Evolutionary conservation across 495 filamentous ascomycete species (phyloP).

Genomic region (Lasiosphaeriaceae sp.): DNA sequence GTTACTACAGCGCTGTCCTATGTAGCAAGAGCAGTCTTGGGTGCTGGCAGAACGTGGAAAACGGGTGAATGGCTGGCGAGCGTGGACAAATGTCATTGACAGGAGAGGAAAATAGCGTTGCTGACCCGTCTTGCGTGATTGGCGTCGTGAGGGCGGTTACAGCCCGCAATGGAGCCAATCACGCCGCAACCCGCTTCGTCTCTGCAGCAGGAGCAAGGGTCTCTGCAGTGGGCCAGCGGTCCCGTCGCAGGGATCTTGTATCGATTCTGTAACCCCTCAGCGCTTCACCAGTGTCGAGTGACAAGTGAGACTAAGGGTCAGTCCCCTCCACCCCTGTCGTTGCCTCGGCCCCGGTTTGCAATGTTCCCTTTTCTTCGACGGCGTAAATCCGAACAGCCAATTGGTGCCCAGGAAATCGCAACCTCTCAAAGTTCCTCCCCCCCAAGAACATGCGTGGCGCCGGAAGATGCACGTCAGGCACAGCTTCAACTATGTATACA

Average conservation of each 20-base stretch:
- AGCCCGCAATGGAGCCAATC: conserved; percentile 33
- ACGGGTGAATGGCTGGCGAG: not conserved
- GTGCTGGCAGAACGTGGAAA: not conserved
- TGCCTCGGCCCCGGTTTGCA: not conserved
- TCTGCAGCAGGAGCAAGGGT: conserved; percentile 19
- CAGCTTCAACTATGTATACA: not conserved
- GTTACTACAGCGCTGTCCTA: not conserved
- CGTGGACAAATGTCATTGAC: conserved; percentile 5
- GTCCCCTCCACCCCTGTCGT: not conserved
- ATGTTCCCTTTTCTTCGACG: not conserved
- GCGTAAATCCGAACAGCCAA: not conserved
- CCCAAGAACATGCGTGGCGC: not conserved
- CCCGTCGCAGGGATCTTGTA: conserved; percentile 17
- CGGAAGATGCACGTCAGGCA: not conserved
- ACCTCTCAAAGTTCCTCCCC: not conserved
- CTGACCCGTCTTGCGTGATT: conserved; percentile 32
- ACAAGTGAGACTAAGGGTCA: conserved; percentile 18
- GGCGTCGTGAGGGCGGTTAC: conserved; percentile 41
- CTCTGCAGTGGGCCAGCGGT: not conserved
- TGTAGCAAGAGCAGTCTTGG: not conserved
- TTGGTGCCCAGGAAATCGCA: not conserved
- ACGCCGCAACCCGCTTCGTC: conserved; percentile 15
- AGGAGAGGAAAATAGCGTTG: conserved; percentile 20
- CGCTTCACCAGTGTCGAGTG: conserved; percentile 28
- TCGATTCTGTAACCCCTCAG: conserved; percentile 25